Evolutionary conservation across 148 eudicot species (phyloP).

Genomic region (Chenopodium quinoa): DNA sequence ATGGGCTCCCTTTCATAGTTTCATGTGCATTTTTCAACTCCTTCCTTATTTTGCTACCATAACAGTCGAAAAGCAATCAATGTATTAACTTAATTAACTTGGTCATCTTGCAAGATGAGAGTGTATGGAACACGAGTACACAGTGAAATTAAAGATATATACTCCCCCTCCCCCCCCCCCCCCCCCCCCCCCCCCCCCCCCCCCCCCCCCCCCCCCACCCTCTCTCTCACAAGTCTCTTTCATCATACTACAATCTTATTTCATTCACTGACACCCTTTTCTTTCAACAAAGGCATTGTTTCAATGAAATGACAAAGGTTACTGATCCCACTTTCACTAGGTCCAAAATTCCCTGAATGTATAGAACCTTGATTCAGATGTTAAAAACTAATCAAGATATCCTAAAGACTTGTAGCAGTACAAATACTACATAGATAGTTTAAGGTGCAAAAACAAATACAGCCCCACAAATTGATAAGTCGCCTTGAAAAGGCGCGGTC

Average conservation of each 20-base stretch:
- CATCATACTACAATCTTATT: neutral
- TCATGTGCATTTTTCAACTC: neutral
- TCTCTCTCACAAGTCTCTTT: neutral
- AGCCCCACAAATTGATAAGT: neutral
- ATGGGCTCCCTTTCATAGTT: neutral
- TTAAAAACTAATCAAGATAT: neutral
- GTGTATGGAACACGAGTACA: neutral
- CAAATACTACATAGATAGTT: neutral
- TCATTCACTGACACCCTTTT: too few relatives aligned
- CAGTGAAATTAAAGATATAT: neutral
- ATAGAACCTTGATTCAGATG: neutral
- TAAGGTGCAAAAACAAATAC: neutral
- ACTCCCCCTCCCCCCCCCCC: neutral
- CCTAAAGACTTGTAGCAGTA: neutral
- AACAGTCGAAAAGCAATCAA: neutral
- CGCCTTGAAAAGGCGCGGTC: constrained; percentile 9
- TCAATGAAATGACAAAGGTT: too few relatives aligned
- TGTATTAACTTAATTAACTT: neutral
- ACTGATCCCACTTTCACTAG: too few relatives aligned
- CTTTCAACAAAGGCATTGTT: neutral
- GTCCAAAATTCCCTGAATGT: neutral
- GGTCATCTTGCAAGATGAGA: neutral
- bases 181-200: neutral
- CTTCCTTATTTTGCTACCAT: neutral
- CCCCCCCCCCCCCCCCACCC: neutral